Conservation (phyloP, 1,284 basidiomycete species). For the Stygiomarasmius scandens region DNA sequence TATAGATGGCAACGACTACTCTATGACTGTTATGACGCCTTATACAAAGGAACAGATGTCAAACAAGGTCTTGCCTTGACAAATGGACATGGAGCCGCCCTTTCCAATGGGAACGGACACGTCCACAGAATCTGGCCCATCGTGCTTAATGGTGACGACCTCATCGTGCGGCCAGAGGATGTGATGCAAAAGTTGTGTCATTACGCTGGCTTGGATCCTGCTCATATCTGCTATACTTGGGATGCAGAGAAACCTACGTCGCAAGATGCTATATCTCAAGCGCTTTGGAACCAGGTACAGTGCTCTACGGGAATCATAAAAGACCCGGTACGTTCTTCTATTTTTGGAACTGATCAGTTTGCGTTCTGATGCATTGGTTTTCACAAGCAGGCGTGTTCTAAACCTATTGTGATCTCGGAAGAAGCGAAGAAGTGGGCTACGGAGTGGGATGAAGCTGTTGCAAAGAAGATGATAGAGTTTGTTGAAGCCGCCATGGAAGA, state of each 20-base stretch:
- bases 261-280: conserved; percentile 1
- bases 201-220: neutral
- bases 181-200: conserved; percentile 13
- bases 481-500: conserved; percentile 13
- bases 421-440: conserved; percentile 11
- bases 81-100: neutral
- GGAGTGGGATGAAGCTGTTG: conserved; percentile 12
- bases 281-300: conserved; percentile 4
- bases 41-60: neutral
- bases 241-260: neutral
- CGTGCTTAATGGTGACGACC: conserved; percentile 13
- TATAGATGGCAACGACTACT: conserved; percentile 3
- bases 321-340: conserved; percentile 1
- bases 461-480: conserved; percentile 8
- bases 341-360: neutral
- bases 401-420: conserved; percentile 2
- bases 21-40: conserved; percentile 11
- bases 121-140: conserved; percentile 2
- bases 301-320: conserved; percentile 9
- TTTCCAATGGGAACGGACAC: neutral
- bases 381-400: conserved; percentile 1
- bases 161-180: conserved; percentile 5
- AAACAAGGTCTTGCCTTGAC: neutral
- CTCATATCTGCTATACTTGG: conserved; percentile 10
- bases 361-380: neutral